Conservation (phyloP, 2,329 filamentous ascomycete genomes). For the Clonostachys chloroleuca region DNA sequence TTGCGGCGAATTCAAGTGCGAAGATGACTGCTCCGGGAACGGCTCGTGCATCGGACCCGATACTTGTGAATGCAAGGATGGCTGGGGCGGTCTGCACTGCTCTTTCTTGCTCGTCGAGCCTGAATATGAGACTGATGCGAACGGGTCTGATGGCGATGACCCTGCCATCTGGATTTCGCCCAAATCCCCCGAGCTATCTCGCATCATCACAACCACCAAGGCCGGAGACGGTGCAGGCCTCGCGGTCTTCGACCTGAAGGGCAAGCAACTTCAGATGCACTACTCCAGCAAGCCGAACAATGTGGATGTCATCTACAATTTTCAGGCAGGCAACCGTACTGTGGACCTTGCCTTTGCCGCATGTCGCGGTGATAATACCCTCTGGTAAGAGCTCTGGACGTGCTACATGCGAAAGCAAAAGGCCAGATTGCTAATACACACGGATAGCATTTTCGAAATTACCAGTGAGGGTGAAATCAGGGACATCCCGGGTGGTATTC, state of each 20-base stretch:
- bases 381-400: constrained; percentile 33
- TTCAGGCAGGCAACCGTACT: constrained; percentile 33
- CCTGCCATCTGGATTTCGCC: constrained; percentile 44
- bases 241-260: constrained; percentile 41
- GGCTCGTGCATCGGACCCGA: constrained; percentile 36
- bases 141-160: constrained; percentile 39
- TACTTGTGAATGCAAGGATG: constrained; percentile 29
- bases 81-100: constrained; percentile 40
- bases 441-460: constrained; percentile 40
- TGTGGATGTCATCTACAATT: constrained; percentile 47
- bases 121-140: constrained; percentile 34
- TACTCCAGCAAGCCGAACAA: constrained; percentile 45
- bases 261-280: constrained; percentile 39
- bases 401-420: rapidly evolving
- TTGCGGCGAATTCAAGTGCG: constrained; percentile 29
- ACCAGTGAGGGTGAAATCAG: constrained; percentile 35
- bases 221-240: constrained; percentile 42
- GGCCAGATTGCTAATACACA: not conserved
- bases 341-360: constrained; percentile 45
- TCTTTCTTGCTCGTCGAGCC: constrained; percentile 35
- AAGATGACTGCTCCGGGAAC: constrained; percentile 31
- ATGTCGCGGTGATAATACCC: constrained; percentile 43
- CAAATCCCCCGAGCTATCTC: constrained; percentile 29
- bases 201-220: constrained; percentile 47
- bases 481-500: constrained; percentile 36